Evolutionary conservation across 345 rosid species (phyloP).

Genomic region (Syzygium oleosum): DNA sequence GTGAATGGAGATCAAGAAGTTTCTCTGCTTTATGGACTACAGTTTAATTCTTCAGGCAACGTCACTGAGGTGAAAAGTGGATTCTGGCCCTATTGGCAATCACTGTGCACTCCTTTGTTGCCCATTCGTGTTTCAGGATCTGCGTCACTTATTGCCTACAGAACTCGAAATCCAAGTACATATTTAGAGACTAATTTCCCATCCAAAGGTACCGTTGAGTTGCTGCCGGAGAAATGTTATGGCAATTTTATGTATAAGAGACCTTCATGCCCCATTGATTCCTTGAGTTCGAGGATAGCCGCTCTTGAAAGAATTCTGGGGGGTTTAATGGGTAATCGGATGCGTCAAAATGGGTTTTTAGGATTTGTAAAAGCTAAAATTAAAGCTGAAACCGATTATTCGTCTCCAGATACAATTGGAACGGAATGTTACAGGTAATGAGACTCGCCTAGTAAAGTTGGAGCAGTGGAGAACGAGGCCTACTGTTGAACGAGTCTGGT

Average conservation of each 20-base stretch:
- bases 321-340: constrained; percentile 23
- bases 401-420: constrained; percentile 57
- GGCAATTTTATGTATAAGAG: constrained; percentile 9
- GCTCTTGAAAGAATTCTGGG: constrained; percentile 32
- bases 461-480: constrained; percentile 68
- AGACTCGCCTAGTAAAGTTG: constrained; percentile 15
- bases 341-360: constrained; percentile 2
- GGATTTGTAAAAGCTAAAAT: constrained; percentile 34
- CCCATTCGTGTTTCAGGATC: constrained; percentile 51
- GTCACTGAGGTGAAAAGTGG: constrained; percentile 12
- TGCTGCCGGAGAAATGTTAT: constrained; percentile 63
- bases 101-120: constrained; percentile 32
- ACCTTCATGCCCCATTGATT: constrained; percentile 21
- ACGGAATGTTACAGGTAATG: constrained; percentile 29
- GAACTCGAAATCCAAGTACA: constrained; percentile 26
- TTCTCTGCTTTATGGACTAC: constrained; percentile 36
- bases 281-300: constrained; percentile 30
- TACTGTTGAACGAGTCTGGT: constrained; percentile 49
- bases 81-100: constrained; percentile 12
- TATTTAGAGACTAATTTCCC: constrained; percentile 28
- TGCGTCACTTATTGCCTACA: constrained; percentile 47
- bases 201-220: constrained; percentile 30
- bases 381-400: constrained; percentile 34
- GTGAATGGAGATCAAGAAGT: constrained; percentile 45
- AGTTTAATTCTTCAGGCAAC: constrained; percentile 16